These are phyloP conservation scores for Neofusicoccum parvum DNA, from an alignment of 2,329 filamentous ascomycete genomes.

Conservation along the genomic window DNA sequence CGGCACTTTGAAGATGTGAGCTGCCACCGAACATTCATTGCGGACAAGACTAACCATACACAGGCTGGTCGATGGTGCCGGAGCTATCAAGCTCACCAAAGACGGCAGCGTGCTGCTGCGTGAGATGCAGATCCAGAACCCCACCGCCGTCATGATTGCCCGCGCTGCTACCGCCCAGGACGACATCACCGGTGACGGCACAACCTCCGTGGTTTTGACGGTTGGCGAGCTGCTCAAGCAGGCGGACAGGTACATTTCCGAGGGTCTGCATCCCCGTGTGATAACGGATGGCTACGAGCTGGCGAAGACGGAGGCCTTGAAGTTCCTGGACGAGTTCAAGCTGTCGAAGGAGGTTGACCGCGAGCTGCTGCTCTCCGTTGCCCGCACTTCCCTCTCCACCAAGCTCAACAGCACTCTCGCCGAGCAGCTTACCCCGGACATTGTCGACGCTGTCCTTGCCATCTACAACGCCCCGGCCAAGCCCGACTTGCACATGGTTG, in stretches of 20 bases:
- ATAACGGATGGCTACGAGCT: conserved; percentile 98
- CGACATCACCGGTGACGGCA: conserved; percentile 97
- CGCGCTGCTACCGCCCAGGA: conserved; percentile 93
- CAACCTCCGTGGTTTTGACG: conserved; percentile 91
- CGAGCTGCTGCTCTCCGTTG: conserved; percentile 90
- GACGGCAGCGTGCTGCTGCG: conserved; percentile 85
- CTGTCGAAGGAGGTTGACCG: conserved; percentile 84
- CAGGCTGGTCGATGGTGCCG: conserved; percentile 65
- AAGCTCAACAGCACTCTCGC: conserved; percentile 91
- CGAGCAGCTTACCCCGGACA: conserved; percentile 87
- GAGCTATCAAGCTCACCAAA: conserved; percentile 95
- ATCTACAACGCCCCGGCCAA: conserved; percentile 90
- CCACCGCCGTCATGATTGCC: conserved; percentile 83
- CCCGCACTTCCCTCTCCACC: conserved; percentile 89
- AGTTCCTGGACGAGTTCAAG: conserved; percentile 97
- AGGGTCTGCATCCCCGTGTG: conserved; percentile 94
- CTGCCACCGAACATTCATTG: conserved; percentile 40
- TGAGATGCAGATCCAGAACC: conserved; percentile 95
- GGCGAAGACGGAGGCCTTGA: conserved; percentile 88
- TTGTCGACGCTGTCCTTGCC: conserved; percentile 92
- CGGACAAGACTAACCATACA: conserved; percentile 31
- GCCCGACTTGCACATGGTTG: conserved; percentile 97
- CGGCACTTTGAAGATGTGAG: conserved; percentile 96
- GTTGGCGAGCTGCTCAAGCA: conserved; percentile 98
- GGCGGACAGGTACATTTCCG: conserved; percentile 91